Percentiles rank a stretch among this genome's conserved stretches.
Conservation (phyloP, 2,329 filamentous ascomycete species). For the Venturiaceae sp. region DNA sequence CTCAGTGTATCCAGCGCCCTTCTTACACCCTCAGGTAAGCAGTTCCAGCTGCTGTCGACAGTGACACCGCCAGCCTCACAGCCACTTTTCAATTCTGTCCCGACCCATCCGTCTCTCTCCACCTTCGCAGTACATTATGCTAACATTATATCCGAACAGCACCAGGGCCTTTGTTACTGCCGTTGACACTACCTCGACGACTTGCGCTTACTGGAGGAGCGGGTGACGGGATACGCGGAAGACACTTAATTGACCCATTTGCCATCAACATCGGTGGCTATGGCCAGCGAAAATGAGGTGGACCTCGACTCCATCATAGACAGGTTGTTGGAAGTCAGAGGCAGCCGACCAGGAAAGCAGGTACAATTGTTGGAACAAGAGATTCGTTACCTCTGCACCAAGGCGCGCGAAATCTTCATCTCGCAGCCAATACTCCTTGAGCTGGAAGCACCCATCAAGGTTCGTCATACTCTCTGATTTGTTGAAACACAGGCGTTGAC, state of each 20-base stretch:
- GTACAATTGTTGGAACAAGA: conserved; percentile 94
- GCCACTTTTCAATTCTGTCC: background rate
- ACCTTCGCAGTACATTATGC: background rate
- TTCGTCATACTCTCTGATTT: conserved; percentile 33
- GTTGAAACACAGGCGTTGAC: background rate
- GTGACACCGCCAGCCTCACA: background rate
- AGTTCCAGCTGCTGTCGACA: background rate
- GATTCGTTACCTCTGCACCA: conserved; percentile 95
- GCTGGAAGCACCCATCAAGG: conserved; percentile 98
- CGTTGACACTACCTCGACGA: background rate
- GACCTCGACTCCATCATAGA: conserved; percentile 99
- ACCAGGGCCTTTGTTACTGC: background rate
- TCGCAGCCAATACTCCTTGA: conserved; percentile 96
- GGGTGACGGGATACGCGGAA: conserved; percentile 4
- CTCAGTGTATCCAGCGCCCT: background rate
- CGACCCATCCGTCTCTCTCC: background rate
- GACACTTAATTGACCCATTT: conserved; percentile 1
- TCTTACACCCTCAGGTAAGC: background rate
- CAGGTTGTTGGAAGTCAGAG: conserved; percentile 91
- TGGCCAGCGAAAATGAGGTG: conserved; percentile 79
- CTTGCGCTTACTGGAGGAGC: conserved; percentile 1
- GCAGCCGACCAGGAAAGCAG: conserved; percentile 96
- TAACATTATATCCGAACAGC: background rate
- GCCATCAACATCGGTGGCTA: conserved; percentile 20
- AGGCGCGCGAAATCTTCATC: conserved; percentile 98